Percentiles rank a stretch among this genome's conserved stretches.
Conservation (phyloP, 257 asterid species). For the Thymus mandschuricus region DNA sequence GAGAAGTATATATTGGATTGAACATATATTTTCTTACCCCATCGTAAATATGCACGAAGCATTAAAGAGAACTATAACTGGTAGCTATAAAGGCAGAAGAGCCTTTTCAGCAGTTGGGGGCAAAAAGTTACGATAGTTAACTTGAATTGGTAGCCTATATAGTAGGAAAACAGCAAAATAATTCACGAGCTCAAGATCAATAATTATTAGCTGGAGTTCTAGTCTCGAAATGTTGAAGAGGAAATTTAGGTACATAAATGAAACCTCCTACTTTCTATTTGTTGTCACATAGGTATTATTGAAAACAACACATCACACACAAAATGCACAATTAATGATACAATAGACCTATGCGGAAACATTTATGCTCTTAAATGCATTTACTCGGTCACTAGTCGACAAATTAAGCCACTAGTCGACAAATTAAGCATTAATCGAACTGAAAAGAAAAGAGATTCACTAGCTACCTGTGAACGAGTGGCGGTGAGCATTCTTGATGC, state of each 20-base stretch:
- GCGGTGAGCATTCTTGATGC: constrained; percentile 90
- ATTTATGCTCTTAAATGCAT: not conserved
- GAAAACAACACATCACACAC: constrained; percentile 6
- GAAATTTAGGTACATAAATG: constrained; percentile 1
- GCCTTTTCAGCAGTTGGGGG: not conserved
- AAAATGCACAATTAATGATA: constrained; percentile 4
- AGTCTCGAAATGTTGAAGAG: not conserved
- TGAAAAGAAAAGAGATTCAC: constrained; percentile 6
- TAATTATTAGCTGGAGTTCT: not conserved
- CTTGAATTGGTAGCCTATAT: constrained; percentile 23
- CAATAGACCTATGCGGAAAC: not conserved
- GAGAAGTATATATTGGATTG: not conserved
- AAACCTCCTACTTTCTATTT: not conserved
- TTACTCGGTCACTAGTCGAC: not conserved
- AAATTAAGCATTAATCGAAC: constrained; percentile 1
- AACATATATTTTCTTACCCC: not conserved
- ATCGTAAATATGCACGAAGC: not conserved
- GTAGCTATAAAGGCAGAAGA: not conserved
- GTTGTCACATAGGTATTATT: constrained; percentile 7
- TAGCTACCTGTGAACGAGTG: constrained; percentile 90
- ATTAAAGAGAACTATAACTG: not conserved
- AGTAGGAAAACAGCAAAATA: not conserved
- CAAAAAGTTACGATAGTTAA: not conserved
- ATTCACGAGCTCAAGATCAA: not conserved
- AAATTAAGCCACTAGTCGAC: not conserved